Evolutionary conservation across 2,329 filamentous ascomycete genomes (phyloP), one percentile per base, ranked within the genome.

Genomic region (Botrytis medusae): DNA sequence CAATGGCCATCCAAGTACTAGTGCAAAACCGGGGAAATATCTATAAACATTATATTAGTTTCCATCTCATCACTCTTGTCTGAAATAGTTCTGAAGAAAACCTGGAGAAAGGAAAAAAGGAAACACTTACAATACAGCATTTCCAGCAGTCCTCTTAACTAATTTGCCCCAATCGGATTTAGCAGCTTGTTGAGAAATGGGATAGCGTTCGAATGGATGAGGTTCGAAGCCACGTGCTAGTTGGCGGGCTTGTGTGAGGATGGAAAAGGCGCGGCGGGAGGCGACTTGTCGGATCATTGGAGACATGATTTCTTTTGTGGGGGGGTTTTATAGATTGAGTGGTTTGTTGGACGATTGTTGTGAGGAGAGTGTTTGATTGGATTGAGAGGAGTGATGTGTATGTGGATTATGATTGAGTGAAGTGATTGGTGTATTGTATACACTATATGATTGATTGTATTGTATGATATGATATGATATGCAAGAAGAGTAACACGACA

Each of bases 1-100:
- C 32, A 74, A 61, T n/a, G 72, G 72, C 72, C 72, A 74, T 25
- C 68, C 61, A 29, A 74, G 69, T 10, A 74, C 60, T 22, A 74
- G 0, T 34, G 72, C 72, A 40, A 72, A 72, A 34, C 61, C 54
- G 3, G 72, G 72, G 29, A 74, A 72, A 37, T 54, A 74, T 29
- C 72, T 74, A 61, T 62, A 18, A 14, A 5, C 3, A 22, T 34
- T 16, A 9, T 10, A 37, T 73, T 62, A 70, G 64, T 34, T 20
- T 51, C 16, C 1, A 12, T 44, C 20, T 14, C 40, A 29, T 7
- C 14, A 40, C 29, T 5, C 14, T 9, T 46, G 2, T 40, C 6
- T 2, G 25, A 54, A 7, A 6, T 54, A 7, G 12, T 14, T 16
- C 12, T n/a, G 0, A n/a, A 8, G 12, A 12, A 0, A 46, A 20